A percentile compares a stretch with the other conserved stretches of the same genome.
Conservation (phyloP, 495 filamentous ascomycete species). For the Penicillium lagena region DNA sequence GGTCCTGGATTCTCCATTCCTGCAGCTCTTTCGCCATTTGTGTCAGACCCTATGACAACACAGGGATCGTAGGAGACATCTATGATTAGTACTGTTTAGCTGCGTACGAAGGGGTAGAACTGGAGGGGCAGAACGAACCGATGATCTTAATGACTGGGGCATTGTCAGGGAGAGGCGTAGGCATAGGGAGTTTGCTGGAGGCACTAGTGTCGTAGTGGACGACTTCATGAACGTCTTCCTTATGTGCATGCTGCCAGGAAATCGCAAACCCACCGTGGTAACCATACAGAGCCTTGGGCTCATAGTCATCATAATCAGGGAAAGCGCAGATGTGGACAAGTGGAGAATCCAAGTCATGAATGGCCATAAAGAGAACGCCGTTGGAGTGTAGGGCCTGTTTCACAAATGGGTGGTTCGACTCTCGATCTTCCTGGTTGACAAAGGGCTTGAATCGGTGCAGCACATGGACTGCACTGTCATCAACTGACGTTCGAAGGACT, state of each 20-base stretch:
- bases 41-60: not conserved
- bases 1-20: conserved; percentile 11
- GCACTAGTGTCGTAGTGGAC: conserved; percentile 19
- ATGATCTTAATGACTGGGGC: not conserved
- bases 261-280: conserved; percentile 28
- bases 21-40: not conserved
- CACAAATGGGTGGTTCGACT: conserved; percentile 29
- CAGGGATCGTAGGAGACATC: conserved; percentile 1
- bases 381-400: conserved; percentile 23
- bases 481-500: conserved; percentile 25
- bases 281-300: conserved; percentile 26
- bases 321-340: conserved; percentile 23
- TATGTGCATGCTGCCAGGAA: conserved; percentile 31
- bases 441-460: conserved; percentile 27
- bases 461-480: conserved; percentile 19
- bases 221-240: conserved; percentile 18
- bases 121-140: conserved; percentile 3
- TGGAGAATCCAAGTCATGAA: conserved; percentile 9
- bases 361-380: conserved; percentile 22
- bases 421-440: conserved; percentile 11
- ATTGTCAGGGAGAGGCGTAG: too few species aligned
- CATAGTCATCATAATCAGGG: conserved; percentile 20
- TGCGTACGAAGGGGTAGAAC: too few species aligned
- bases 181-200: not conserved
- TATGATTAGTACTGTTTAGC: not conserved